Base-by-base conservation (phyloP, 1,284 basidiomycete genomes). In the Amylostereum chailletii region DNA sequence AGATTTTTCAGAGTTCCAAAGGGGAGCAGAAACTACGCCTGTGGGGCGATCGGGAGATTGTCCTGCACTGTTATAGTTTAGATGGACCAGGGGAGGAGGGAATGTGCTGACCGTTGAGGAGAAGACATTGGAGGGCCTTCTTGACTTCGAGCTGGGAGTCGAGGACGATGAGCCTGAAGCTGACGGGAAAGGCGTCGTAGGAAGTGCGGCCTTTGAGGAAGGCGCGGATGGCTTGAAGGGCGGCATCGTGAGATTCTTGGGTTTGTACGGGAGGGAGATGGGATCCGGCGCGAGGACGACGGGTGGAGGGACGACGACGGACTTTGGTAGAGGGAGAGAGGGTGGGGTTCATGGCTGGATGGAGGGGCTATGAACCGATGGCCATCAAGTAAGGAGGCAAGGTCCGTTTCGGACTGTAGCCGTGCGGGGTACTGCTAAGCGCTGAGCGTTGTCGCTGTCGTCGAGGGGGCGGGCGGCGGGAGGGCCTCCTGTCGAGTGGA, bases 11-110 rank as follows among this genome's bases (percentile, higher is more conserved):
- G 91, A 94, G 71, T 95, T 94, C 90, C 95, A 99, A n/a, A 99
- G 73, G 3, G 96, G 95, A 3, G 96, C 96, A 3, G 95, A 98
- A 4, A 99, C 95, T 50, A 99, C 94, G 54, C 93, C 94, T 95
- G 5, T 11, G 60, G 30, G 46, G 32, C 8, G 51, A 39, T 47
- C 38, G 27, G 11, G 26, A 29, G 41, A 45, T 32, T 1, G 7
- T 29, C 29, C 19, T 19, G 19, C 19, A 19, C 19, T 19, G 19
- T 19, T 19, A 19, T 19, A 19, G 19, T 19, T 19, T 19, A 19
- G 19, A 19, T 19, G 19, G 19, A 19, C 19, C 19, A 19, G 19
- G 19, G 19, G 19, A 32, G 29, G 5, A 33, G 34, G 31, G 33
- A 45, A 34, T 27, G 30, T 30, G 46, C 74, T 49, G 44, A 91